Percentiles rank a stretch among this genome's conserved stretches.
These are phyloP conservation scores for Malassezia arunalokei DNA, from an alignment of 1,284 basidiomycete genomes.

Conservation along the genomic window DNA sequence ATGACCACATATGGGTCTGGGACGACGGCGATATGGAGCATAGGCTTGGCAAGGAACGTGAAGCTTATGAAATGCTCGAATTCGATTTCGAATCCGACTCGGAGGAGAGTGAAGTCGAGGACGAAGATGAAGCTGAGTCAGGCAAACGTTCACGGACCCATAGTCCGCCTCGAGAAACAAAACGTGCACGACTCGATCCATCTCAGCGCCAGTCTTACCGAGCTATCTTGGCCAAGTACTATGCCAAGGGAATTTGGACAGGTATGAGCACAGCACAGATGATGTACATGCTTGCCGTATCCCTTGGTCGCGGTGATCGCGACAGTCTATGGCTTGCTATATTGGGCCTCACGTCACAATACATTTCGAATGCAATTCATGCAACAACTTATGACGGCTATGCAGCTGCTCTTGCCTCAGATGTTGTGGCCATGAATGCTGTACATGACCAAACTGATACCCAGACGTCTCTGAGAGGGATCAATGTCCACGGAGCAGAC, in stretches of 20 bases:
- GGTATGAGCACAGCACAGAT: conserved; percentile 81
- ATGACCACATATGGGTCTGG: conserved; percentile 35
- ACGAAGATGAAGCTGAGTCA: conserved; percentile 6
- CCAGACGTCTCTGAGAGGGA: not conserved
- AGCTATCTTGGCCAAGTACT: conserved; percentile 53
- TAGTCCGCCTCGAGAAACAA: not conserved
- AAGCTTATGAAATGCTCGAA: conserved; percentile 33
- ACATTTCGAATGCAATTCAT: conserved; percentile 73
- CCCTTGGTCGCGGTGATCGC: conserved; percentile 78
- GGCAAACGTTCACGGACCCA: not conserved
- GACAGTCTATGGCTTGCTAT: conserved; percentile 94
- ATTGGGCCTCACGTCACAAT: conserved; percentile 84
- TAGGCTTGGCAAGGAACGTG: conserved; percentile 24
- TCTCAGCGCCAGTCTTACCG: conserved; percentile 27
- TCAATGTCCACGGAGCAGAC: conserved; percentile 23
- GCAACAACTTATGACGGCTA: conserved; percentile 63
- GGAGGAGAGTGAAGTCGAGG: conserved; percentile 46
- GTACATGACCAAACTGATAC: conserved; percentile 18
- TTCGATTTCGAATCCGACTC: conserved; percentile 35
- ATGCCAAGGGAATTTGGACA: conserved; percentile 68
- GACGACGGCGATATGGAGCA: conserved; percentile 38
- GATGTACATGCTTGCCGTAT: conserved; percentile 77
- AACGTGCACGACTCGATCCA: conserved; percentile 14
- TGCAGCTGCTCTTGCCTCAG: conserved; percentile 28
- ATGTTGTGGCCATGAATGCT: conserved; percentile 26